Base-by-base conservation (phyloP, 2,329 filamentous ascomycete species). In the Fusarium drepaniforme region DNA sequence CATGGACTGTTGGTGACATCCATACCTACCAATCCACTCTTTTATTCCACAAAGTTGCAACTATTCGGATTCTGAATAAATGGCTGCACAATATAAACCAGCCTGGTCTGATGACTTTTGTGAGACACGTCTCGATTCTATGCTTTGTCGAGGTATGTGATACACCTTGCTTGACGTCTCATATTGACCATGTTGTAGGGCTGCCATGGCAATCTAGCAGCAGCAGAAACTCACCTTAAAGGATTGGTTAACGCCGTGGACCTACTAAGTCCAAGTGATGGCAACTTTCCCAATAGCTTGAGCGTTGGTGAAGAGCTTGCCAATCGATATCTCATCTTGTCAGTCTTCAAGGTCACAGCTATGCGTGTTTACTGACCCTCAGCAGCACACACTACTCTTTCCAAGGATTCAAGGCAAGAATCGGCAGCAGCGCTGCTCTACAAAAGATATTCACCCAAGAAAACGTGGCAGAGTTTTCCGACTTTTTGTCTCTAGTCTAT, bases 261-360 rank as follows among this genome's bases (percentile, higher is more conserved):
- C 7, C 66, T 78, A 12, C 49, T 77, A 1, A 70, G 72, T 0
- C 77, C 77, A 0, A 49, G 75, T 0, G 46, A 68, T 3, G 33
- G 28, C 2, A 38, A 49, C 5, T 65, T 74, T 4, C 3, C 44
- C 0, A 35, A 35, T 2, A 60, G 46, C 11, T 2, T 12, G 0
- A 46, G 40, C 2, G 28, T 76, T 1, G 74, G 77, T 1, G 71
- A 79, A 3, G 77, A 79, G n/a, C 68, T 79, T 5, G 68, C 73
- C 0, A 73, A 78, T 15, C 69, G 77, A 1, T 79, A 78, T 51
- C 51, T 79, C 0, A 60, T 79, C 6, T 15, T 78, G 77, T 79
- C 11, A 56, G 75, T 53, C 4, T 37, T 11, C 30, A 7, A 9
- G 5, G 1, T 3, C 3, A 0, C 3, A 4, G 1, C 23, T n/a